Percentiles rank a stretch among this genome's conserved stretches.
Conservation (phyloP, 805 yeast species). For the Hemisphaericaspora nanyangensis region DNA sequence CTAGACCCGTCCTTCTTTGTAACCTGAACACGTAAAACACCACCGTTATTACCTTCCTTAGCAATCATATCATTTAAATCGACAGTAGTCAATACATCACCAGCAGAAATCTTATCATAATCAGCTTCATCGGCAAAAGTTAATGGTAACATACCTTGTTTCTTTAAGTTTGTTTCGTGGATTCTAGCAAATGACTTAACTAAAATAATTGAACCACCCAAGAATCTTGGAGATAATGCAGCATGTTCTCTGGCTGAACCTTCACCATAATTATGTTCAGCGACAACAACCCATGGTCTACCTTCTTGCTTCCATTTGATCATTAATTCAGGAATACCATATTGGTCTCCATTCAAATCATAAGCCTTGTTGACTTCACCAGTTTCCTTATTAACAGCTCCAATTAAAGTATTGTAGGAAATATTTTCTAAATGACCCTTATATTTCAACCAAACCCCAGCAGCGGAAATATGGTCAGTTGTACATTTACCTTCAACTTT, state of each 20-base stretch:
- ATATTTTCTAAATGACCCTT: conserved; percentile 97
- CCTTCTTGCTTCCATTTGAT: conserved; percentile 85
- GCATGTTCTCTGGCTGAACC: conserved; percentile 99
- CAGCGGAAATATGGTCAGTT: conserved; percentile 97
- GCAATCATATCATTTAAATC: conserved; percentile 73
- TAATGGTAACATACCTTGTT: conserved; percentile 95
- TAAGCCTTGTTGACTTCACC: conserved; percentile 91
- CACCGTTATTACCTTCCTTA: conserved; percentile 86
- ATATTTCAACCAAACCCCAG: conserved; percentile 98
- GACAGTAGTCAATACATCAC: conserved; percentile 74
- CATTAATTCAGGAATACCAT: conserved; percentile 94
- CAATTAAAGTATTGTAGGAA: conserved; percentile 90
- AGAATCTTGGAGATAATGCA: conserved; percentile 89
- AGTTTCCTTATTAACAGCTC: conserved; percentile 95
- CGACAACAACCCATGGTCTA: conserved; percentile 91
- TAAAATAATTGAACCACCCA: conserved; percentile 85
- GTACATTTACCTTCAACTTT: conserved; percentile 98
- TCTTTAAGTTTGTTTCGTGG: conserved; percentile 96
- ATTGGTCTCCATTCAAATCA: conserved; percentile 75
- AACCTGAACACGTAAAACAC: conserved; percentile 64
- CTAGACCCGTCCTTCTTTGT: conserved; percentile 63
- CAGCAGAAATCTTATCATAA: conserved; percentile 74
- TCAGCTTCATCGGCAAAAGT: conserved; percentile 88
- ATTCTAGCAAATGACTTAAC: conserved; percentile 97
- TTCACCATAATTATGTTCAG: conserved; percentile 98